Evolutionary conservation across 129 eudicot species (phyloP).

Genomic region (Tagetes patula): DNA sequence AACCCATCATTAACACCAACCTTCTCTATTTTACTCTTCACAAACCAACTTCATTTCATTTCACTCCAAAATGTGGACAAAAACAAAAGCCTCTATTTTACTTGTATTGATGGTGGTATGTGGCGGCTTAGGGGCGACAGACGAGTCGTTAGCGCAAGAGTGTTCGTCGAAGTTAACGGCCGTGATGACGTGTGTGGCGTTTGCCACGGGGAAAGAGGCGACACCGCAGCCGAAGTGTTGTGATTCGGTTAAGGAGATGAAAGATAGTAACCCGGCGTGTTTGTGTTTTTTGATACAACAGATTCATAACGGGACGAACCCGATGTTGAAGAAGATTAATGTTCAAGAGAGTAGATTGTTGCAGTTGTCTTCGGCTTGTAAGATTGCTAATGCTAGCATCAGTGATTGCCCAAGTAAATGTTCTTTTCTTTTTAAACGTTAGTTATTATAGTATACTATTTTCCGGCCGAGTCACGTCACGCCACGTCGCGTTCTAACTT

Average conservation of each 20-base stretch:
- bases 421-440: neutral
- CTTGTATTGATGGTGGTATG: neutral
- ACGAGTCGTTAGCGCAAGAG: conserved; percentile 21
- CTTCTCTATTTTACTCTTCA: neutral
- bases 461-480: no score
- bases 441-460: no score
- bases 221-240: conserved; percentile 35
- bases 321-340: conserved; percentile 37
- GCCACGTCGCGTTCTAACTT: no score
- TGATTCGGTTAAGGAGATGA: conserved; percentile 39
- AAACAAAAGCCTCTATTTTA: neutral
- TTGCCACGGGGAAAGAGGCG: conserved; percentile 35
- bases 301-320: conserved; percentile 42
- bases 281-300: conserved; percentile 40
- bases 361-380: conserved; percentile 38
- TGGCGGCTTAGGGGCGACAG: neutral
- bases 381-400: conserved; percentile 38
- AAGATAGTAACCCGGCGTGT: conserved; percentile 41
- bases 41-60: neutral
- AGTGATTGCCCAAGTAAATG: conserved; percentile 39
- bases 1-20: conserved; percentile 20
- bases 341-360: conserved; percentile 36
- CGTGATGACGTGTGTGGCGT: conserved; percentile 38
- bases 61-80: conserved; percentile 7
- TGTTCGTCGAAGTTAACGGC: conserved; percentile 34